A percentile compares a stretch with the other conserved stretches of the same genome.
These are phyloP conservation scores for Tetradesmus obliquus DNA, from an alignment of 139 green algal species.

Conservation along the genomic window DNA sequence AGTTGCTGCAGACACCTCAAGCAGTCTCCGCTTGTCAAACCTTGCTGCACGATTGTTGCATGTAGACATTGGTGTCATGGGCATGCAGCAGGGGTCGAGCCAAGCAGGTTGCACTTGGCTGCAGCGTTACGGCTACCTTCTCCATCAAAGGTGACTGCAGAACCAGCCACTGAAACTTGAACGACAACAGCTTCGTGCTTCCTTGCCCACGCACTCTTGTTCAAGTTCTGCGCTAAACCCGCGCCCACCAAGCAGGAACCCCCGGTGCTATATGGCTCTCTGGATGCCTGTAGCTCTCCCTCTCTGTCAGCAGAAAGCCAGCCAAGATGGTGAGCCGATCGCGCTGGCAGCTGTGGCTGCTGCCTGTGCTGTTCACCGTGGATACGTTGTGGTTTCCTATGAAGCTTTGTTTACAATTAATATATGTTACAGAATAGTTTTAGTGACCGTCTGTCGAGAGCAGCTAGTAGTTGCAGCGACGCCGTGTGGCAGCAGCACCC, in stretches of 20 bases:
- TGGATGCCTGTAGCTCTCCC: neutral
- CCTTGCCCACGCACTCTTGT: neutral
- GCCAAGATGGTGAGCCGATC: conserved; percentile 34
- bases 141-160: too few relatives aligned
- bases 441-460: neutral
- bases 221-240: neutral
- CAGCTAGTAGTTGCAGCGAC: neutral
- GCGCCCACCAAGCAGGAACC: neutral
- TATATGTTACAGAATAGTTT: neutral
- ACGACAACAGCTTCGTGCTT: neutral
- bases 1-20: too few relatives aligned
- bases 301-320: conserved; percentile 14
- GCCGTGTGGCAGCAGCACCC: neutral
- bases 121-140: too few relatives aligned
- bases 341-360: neutral
- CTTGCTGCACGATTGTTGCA: too few relatives aligned
- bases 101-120: too few relatives aligned
- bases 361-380: neutral
- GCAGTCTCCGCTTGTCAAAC: too few relatives aligned
- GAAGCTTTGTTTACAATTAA: neutral
- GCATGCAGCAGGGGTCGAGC: too few relatives aligned
- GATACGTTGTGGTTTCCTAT: neutral
- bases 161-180: too few relatives aligned
- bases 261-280: neutral
- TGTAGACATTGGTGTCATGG: too few relatives aligned